These are phyloP conservation scores for Ogataea pilisensis DNA, from an alignment of 805 yeast genomes.

Conservation along the genomic window DNA sequence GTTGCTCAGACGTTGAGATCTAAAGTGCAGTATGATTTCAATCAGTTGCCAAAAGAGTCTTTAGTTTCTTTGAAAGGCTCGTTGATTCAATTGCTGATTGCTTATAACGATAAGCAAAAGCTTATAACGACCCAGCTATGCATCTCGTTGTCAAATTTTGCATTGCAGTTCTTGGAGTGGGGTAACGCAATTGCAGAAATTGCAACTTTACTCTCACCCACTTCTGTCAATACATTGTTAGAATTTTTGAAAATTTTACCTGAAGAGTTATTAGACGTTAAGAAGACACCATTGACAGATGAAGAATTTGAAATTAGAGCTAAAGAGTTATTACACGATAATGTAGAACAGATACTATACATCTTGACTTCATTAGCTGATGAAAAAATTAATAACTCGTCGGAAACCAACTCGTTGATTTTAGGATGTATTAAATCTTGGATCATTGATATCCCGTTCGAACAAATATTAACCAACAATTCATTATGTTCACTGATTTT, in stretches of 20 bases:
- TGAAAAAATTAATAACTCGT: slow-evolving; percentile 22
- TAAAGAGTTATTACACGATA: slow-evolving; percentile 55
- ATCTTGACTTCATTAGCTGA: slow-evolving; percentile 52
- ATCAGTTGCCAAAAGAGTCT: slow-evolving; percentile 65
- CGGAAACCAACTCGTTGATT: slow-evolving; percentile 40
- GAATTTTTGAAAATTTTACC: slow-evolving; percentile 86
- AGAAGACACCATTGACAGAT: slow-evolving; percentile 72
- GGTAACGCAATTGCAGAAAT: slow-evolving; percentile 64
- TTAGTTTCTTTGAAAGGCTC: slow-evolving; percentile 62
- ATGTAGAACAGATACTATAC: slow-evolving; percentile 63
- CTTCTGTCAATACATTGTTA: slow-evolving; percentile 46
- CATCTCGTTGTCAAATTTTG: slow-evolving; percentile 74
- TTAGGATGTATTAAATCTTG: slow-evolving; percentile 82
- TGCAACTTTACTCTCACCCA: slow-evolving; percentile 43
- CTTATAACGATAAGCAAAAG: slow-evolving; percentile 43
- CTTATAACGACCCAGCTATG: slow-evolving; percentile 80
- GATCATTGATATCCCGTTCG: slow-evolving; percentile 83
- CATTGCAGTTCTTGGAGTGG: slow-evolving; percentile 79
- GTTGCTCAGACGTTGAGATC: slow-evolving; percentile 89
- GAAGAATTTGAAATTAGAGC: slow-evolving; percentile 72
- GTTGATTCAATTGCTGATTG: slow-evolving; percentile 51
- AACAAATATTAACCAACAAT: slow-evolving; percentile 55
- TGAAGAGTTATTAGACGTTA: slow-evolving; percentile 80
- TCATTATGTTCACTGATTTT: slow-evolving; percentile 69
- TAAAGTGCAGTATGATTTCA: slow-evolving; percentile 77